Conservation (phyloP, 2,329 filamentous ascomycete genomes). For the Raffaelea albimanens region DNA sequence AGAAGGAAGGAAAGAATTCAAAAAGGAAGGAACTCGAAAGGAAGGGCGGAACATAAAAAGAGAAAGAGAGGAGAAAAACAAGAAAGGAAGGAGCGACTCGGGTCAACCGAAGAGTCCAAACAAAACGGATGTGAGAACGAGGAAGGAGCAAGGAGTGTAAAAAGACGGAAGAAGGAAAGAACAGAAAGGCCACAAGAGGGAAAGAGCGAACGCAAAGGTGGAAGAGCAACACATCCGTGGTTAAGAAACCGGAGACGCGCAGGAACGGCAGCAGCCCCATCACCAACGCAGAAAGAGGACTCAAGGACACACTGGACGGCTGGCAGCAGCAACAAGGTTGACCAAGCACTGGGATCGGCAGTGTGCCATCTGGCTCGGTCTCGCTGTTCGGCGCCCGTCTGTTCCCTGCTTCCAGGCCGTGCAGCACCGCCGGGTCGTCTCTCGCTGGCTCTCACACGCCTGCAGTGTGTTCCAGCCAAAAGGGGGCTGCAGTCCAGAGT, state of each 20-base stretch:
- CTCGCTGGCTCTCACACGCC: too few relatives aligned
- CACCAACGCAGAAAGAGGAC: too few relatives aligned
- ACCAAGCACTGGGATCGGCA: not conserved
- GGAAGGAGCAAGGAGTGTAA: not conserved
- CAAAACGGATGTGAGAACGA: not conserved
- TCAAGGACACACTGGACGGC: too few relatives aligned
- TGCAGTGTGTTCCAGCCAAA: too few relatives aligned
- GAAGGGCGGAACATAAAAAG: not conserved
- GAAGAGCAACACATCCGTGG: not conserved
- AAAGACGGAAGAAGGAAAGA: not conserved
- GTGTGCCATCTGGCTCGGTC: too few relatives aligned
- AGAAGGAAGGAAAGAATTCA: not conserved
- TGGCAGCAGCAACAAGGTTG: not conserved
- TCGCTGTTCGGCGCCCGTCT: too few relatives aligned
- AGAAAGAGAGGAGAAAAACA: not conserved
- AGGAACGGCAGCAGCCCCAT: not conserved
- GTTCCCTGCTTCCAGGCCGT: too few relatives aligned
- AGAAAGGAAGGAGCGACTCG: not conserved
- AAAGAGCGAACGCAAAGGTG: not conserved
- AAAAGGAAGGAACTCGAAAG: not conserved
- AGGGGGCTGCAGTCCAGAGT: too few relatives aligned
- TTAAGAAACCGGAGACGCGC: not conserved
- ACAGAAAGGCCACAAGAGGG: not conserved
- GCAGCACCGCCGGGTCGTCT: too few relatives aligned
- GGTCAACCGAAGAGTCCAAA: conserved; percentile 5